phyloP scores from a whole-genome alignment of 805 yeast species.

The Candida sithepensis region DNA sequence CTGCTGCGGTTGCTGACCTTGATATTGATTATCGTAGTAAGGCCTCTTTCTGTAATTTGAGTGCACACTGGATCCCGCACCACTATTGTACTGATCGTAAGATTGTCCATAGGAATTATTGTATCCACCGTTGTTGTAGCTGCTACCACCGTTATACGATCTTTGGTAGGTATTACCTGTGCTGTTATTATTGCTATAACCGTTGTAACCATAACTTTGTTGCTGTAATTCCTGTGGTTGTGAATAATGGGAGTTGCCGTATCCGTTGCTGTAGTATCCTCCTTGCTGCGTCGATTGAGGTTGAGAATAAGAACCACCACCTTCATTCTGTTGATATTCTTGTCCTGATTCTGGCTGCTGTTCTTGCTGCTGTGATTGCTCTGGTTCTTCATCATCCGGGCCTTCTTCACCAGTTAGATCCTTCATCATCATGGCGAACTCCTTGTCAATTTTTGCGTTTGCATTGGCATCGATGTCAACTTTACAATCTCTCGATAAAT shows the following conservation, averaged over 20 bases:
- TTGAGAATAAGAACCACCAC: not conserved
- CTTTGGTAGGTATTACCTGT: not conserved
- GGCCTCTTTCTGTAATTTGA: slow-evolving; percentile 6
- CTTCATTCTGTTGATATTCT: too few species aligned
- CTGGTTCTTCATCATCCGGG: not conserved
- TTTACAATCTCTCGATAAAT: slow-evolving; percentile 83
- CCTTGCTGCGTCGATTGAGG: not conserved
- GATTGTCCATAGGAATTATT: not conserved
- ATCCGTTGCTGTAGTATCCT: not conserved
- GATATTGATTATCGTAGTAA: not conserved
- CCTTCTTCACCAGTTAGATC: slow-evolving; percentile 37
- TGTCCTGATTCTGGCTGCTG: not conserved
- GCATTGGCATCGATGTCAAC: slow-evolving; percentile 26
- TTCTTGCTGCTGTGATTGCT: not conserved
- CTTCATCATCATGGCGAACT: slow-evolving; percentile 48
- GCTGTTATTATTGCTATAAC: not conserved
- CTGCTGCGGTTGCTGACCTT: not conserved
- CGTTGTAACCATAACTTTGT: not conserved
- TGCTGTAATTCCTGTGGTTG: not conserved
- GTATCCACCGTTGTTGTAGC: not conserved
- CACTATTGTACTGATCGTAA: not conserved
- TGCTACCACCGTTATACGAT: not conserved
- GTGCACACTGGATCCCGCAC: not conserved
- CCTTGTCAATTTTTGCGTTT: slow-evolving; percentile 37
- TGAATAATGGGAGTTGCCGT: not conserved